These are phyloP conservation scores for Nakataea oryzae DNA, from an alignment of 2,329 filamentous ascomycete species.

Conservation along the genomic window DNA sequence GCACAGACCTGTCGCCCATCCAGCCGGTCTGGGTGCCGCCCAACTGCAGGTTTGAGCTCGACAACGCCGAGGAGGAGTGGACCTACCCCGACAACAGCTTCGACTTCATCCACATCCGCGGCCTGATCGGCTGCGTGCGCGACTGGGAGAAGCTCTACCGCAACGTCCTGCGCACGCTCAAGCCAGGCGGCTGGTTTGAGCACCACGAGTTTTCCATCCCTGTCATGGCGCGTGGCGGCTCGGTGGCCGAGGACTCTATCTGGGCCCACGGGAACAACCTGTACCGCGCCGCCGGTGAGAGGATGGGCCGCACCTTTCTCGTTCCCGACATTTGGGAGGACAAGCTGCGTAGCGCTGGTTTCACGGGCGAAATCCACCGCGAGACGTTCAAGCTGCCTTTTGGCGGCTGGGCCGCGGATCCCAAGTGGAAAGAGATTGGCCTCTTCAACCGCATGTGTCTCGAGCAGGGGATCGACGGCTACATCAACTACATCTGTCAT, in stretches of 20 bases:
- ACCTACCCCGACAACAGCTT: constrained; percentile 36
- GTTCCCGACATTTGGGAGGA: constrained; percentile 5
- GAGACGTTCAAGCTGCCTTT: constrained; percentile 6
- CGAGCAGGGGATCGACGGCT: constrained; percentile 10
- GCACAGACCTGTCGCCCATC: constrained; percentile 39
- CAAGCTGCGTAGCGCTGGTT: constrained; percentile 6
- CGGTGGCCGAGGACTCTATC: constrained; percentile 3
- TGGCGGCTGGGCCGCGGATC: constrained; percentile 8
- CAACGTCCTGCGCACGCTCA: constrained; percentile 21
- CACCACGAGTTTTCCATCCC: constrained; percentile 7
- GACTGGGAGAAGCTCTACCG: constrained; percentile 41
- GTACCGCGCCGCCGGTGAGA: constrained; percentile 4
- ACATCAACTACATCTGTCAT: constrained; percentile 6
- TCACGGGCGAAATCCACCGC: constrained; percentile 3
- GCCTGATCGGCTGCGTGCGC: constrained; percentile 40
- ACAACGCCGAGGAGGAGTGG: constrained; percentile 45
- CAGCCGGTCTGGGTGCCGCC: constrained; percentile 41
- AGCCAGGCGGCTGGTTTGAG: constrained; percentile 30
- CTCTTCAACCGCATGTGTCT: constrained; percentile 6
- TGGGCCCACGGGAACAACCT: constrained; percentile 4
- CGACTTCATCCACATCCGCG: constrained; percentile 48
- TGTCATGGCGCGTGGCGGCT: constrained; percentile 14
- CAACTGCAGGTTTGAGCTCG: constrained; percentile 55
- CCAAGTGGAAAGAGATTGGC: constrained; percentile 8
- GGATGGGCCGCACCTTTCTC: constrained; percentile 4